Conservation (phyloP, 2,329 filamentous ascomycete genomes). For the Cadophora sp. region DNA sequence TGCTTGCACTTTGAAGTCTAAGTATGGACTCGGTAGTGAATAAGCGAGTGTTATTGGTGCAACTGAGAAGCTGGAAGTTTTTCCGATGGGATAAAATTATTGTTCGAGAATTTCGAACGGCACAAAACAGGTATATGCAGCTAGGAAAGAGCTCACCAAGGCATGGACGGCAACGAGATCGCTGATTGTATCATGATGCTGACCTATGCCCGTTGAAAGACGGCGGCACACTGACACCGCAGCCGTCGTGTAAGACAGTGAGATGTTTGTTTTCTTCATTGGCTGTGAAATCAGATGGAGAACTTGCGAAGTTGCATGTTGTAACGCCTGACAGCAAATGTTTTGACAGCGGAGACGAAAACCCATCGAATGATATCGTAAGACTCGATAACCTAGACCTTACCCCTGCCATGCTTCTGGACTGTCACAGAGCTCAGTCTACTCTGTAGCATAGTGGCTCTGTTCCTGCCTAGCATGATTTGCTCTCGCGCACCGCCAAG, state of each 20-base stretch:
- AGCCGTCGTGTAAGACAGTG: not conserved
- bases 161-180: not conserved
- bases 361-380: not conserved
- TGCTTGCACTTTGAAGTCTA: not conserved
- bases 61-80: not conserved
- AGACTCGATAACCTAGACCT: not conserved
- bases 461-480: not conserved
- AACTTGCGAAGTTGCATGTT: not conserved
- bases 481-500: not conserved
- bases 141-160: not conserved
- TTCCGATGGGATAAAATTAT: not conserved
- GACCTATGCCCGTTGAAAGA: not conserved
- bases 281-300: not conserved
- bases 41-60: not conserved
- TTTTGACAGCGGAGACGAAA: constrained; percentile 7
- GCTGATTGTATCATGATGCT: constrained; percentile 1
- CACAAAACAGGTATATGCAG: not conserved
- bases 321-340: not conserved
- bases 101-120: not conserved
- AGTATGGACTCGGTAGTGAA: not conserved
- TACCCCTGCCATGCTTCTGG: not conserved
- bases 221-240: not conserved
- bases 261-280: not conserved
- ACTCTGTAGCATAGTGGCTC: not conserved
- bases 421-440: not conserved